Base-by-base conservation (phyloP, 169 alveolate genomes). In the Plasmodium ovale region DNA sequence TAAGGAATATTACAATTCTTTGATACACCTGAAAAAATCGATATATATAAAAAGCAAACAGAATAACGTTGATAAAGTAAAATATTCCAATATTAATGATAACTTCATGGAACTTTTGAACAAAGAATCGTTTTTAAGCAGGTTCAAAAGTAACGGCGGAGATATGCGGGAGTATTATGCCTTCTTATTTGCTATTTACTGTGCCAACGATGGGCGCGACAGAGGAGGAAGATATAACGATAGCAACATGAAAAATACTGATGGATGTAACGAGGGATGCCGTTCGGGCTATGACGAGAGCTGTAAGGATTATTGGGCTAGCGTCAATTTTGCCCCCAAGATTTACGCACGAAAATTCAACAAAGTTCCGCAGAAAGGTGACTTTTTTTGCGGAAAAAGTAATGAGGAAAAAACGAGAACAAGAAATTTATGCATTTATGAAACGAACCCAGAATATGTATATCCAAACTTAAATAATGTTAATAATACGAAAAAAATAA, bases 401-500 rank as follows among this genome's bases (percentile, higher is more conserved):
- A n/a, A n/a, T n/a, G n/a, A n/a, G n/a, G n/a, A n/a, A n/a, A n/a
- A n/a, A n/a, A n/a, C n/a, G n/a, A n/a, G n/a, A n/a, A n/a, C n/a
- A n/a, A n/a, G n/a, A n/a, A n/a, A n/a, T n/a, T n/a, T n/a, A n/a
- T n/a, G n/a, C n/a, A n/a, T n/a, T n/a, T n/a, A n/a, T n/a, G n/a
- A n/a, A n/a, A n/a, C n/a, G n/a, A 6, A 29, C 14, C 27, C 68
- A 0, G 21, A 2, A n/a, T n/a, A n/a, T n/a, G n/a, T n/a, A n/a
- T n/a, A n/a, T n/a, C n/a, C n/a, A n/a, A 21, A 42, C 25, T 1
- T 37, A 21, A 42, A 1, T 2, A 4, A 35, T 37, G 14, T 54
- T 6, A 84, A 51, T 62, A 68, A 35, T 19, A 1, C 64, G 3
- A 85, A 85, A 60, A 85, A 69, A 51, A 23, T 85, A 67, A 85